A percentile compares a stretch with the other conserved stretches of the same genome.
Conservation (phyloP, 768 basidiomycete genomes). For the Tulasnella sp. region DNA sequence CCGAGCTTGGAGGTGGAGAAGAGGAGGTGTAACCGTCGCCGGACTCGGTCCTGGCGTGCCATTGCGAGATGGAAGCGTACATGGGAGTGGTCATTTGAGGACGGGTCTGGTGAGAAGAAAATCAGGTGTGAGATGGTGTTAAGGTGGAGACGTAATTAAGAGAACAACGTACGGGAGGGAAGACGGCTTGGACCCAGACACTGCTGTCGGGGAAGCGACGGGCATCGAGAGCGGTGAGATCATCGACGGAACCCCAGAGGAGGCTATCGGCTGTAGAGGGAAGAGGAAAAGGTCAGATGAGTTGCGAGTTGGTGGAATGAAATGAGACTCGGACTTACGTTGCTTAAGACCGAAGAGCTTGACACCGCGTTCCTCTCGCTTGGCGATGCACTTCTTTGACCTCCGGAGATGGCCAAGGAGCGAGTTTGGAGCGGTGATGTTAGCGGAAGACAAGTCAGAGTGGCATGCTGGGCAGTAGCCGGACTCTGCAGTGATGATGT, state of each 20-base stretch:
- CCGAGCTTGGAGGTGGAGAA: slow-evolving; percentile 13
- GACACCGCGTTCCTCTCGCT: slow-evolving; percentile 14
- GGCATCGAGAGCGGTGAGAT: slow-evolving; percentile 14
- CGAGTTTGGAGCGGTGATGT: slow-evolving; percentile 19
- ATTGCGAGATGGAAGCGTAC: slow-evolving; percentile 17
- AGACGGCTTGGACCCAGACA: slow-evolving; percentile 16
- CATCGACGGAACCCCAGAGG: slow-evolving; percentile 20
- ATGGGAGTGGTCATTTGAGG: slow-evolving; percentile 16
- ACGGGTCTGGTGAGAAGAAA: slow-evolving; percentile 5
- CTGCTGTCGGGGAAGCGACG: slow-evolving; percentile 12
- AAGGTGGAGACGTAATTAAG: slow-evolving; percentile 5
- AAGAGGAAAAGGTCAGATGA: slow-evolving; percentile 7
- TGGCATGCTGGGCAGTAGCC: slow-evolving; percentile 21
- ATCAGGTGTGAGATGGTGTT: not conserved
- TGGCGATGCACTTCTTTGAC: slow-evolving; percentile 18
- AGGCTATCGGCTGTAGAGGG: slow-evolving; percentile 17
- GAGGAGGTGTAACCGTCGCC: slow-evolving; percentile 9
- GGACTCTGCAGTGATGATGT: slow-evolving; percentile 20
- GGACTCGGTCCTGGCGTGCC: slow-evolving; percentile 5
- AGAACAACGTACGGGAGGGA: slow-evolving; percentile 19
- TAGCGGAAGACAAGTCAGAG: slow-evolving; percentile 18
- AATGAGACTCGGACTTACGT: slow-evolving; percentile 11
- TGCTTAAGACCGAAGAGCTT: slow-evolving; percentile 19
- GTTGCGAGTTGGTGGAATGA: not conserved
- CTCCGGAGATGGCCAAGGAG: slow-evolving; percentile 18